Evolutionary conservation across 345 rosid genomes (phyloP), one percentile per base, ranked within the genome.

Genomic region (Salix brachista): DNA sequence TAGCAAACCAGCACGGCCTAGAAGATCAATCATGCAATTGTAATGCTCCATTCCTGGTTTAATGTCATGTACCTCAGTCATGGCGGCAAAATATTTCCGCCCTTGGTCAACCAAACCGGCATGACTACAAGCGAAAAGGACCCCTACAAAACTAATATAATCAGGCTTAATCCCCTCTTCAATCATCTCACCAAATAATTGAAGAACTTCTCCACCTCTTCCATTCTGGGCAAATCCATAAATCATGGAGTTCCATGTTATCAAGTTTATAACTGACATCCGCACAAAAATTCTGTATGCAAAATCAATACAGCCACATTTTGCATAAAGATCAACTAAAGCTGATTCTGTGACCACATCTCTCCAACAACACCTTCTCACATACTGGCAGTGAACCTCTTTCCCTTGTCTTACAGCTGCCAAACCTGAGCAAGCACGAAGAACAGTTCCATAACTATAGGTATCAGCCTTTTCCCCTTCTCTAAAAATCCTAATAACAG

Each of bases 161-260:
- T 93, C 99, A 74, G 97, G 98, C 81, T 84, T 86, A 21, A 80
- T 83, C 37, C 94, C 92, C 26, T 68, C 79, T 80, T 76, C 66
- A 65, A 81, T 78, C 96, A 91, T 91, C 82, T 84, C 88, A 56
- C 85, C 65, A 75, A 91, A 96, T 70, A 90, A 82, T 70, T 69
- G 52, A 56, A 93, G 83, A 78, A 94, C 91, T 85, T 91, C 91
- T 71, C 67, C 82, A 42, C 85, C 90, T 87, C 88, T 87, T 83
- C 99, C 98, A 69, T 95, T 95, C 75, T 95, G 97, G 73, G 97
- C 98, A 64, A 91, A 84, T 7, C 93, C 99, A 78, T 83, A 69
- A 46, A 95, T 83, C 96, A 95, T 93, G 1, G 99, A 81, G 75
- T 95, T 95, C 97, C 94, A 90, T 26, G 98, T 90, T 80, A 95